Conservation (phyloP, 371 early-diverging fungal species). For the Mortierella sp. region DNA sequence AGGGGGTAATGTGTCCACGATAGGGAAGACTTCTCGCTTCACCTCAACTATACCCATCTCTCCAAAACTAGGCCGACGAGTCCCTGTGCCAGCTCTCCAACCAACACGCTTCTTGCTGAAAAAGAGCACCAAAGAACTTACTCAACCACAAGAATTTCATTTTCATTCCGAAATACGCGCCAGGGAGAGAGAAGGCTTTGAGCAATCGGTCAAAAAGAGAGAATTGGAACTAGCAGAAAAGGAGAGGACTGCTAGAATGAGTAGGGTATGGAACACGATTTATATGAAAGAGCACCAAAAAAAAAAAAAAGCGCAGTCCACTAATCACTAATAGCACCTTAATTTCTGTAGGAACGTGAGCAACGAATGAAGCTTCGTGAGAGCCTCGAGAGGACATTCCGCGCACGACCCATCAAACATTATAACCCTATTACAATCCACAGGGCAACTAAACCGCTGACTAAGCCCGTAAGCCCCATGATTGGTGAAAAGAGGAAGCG, state of each 20-base stretch:
- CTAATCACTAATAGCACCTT: background rate
- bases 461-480: slow-evolving; percentile 46
- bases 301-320: background rate
- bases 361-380: slow-evolving; percentile 21
- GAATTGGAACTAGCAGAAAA: slow-evolving; percentile 20
- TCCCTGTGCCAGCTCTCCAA: slow-evolving; percentile 25
- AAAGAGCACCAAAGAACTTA: slow-evolving; percentile 50
- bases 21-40: slow-evolving; percentile 1
- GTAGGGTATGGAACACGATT: background rate
- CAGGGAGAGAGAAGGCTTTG: slow-evolving; percentile 21
- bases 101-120: slow-evolving; percentile 33
- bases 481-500: slow-evolving; percentile 51
- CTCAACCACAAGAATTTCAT: slow-evolving; percentile 39
- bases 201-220: slow-evolving; percentile 20
- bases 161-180: slow-evolving; percentile 38
- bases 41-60: slow-evolving; percentile 36
- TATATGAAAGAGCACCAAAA: background rate
- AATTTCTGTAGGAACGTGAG: slow-evolving; percentile 22
- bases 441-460: slow-evolving; percentile 28
- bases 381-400: slow-evolving; percentile 25
- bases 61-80: slow-evolving; percentile 32
- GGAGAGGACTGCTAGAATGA: slow-evolving; percentile 6
- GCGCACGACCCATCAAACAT: slow-evolving; percentile 33
- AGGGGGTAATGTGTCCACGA: background rate
- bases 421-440: slow-evolving; percentile 36